Base-by-base conservation (phyloP, 305 asterid genomes). In the Caryopteris hybrid region DNA sequence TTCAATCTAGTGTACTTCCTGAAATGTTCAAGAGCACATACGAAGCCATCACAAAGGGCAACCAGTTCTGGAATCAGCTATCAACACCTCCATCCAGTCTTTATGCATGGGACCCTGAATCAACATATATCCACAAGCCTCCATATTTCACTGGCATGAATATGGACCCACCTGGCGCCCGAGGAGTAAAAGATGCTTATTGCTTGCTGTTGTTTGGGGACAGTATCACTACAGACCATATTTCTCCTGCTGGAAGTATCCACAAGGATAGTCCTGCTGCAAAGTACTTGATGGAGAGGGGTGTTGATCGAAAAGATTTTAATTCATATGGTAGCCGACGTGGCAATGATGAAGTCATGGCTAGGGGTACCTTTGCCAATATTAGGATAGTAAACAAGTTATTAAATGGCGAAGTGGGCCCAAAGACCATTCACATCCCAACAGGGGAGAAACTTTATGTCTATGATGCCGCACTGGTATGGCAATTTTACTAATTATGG, bases 221-320 rank as follows among this genome's bases (percentile, higher is more conserved):
- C 86, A 90, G 97, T 73, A 90, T 92, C 65, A 92, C 98, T 60
- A 90, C 97, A 3, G 98, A 92, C 65, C 98, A 92, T 69, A 92
- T 92, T 63, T 92, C 98, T 43, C 98, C 98, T 17, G 97, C 98
- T 50, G 98, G 98, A 64, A 90, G 97, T 69, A 90, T 90, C 78
- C 95, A 92, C 60, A 92, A 85, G 68, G 96, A 92, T 61, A 92
- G 97, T 64, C 91, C 98, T 16, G 90, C 97, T 61, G 98, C 98
- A 1, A 86, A 80, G 80, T 90, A 74, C 75, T 83, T 92, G 74
- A 71, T 86, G 76, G 96, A 89, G 20, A 89, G 77, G 47, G 96
- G 96, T 6, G 96, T 92, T 64, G 89, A 89, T 54, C 75, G 90
- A 16, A 89, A 61, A 79, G 96, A 92, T 70, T 92, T 92, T 76